A percentile compares a stretch with the other conserved stretches of the same genome.
Evolutionary conservation across 441 rosid species (phyloP).

Genomic region (Adansonia gregorii): DNA sequence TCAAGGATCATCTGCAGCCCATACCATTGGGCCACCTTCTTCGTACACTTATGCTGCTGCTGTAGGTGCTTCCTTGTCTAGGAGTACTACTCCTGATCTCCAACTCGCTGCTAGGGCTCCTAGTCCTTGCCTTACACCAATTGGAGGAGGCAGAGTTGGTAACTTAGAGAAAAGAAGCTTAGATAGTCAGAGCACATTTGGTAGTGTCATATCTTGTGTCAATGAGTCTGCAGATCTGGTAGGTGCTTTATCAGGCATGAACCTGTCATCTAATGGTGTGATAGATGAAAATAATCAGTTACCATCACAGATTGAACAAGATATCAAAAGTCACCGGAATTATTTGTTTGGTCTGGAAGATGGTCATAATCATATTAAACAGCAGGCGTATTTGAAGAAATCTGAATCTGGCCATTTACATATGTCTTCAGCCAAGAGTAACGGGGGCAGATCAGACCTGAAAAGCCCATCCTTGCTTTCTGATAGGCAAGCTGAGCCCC

Average conservation of each 20-base stretch:
- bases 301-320: constrained; percentile 47
- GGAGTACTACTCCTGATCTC: constrained; percentile 90
- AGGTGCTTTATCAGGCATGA: constrained; percentile 72
- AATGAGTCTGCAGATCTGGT: constrained; percentile 63
- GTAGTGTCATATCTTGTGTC: constrained; percentile 52
- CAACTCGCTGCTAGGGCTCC: constrained; percentile 82
- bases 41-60: constrained; percentile 82
- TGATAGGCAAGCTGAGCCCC: constrained; percentile 54
- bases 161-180: constrained; percentile 67
- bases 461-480: constrained; percentile 38
- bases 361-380: constrained; percentile 53
- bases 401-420: constrained; percentile 57
- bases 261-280: constrained; percentile 55
- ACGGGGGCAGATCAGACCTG: constrained; percentile 48
- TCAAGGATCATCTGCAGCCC: constrained; percentile 51
- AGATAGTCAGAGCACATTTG: constrained; percentile 55
- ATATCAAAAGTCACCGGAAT: constrained; percentile 56
- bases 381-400: constrained; percentile 50
- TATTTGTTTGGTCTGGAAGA: constrained; percentile 62
- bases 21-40: constrained; percentile 51
- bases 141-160: constrained; percentile 73
- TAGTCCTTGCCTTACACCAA: constrained; percentile 85
- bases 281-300: constrained; percentile 50
- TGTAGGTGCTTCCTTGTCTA: constrained; percentile 76
- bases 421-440: constrained; percentile 47